Conservation (phyloP, 2,329 filamentous ascomycete genomes). For the Diaporthe sp. region DNA sequence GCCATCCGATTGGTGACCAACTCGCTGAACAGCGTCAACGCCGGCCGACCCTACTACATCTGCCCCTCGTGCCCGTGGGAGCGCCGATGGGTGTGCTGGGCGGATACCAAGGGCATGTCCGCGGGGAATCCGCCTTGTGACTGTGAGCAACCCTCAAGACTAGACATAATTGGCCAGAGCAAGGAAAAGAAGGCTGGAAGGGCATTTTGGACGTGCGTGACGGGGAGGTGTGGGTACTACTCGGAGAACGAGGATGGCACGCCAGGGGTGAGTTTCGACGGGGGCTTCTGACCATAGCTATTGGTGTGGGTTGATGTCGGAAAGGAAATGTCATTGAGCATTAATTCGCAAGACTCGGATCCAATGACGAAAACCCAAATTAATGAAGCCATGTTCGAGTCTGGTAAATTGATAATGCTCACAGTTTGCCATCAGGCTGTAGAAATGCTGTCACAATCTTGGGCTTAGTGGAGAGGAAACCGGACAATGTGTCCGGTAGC, state of each 20-base stretch:
- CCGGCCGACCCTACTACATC: constrained; percentile 24
- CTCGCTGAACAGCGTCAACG: neutral
- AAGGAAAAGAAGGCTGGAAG: neutral
- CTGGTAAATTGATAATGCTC: no score
- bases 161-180: neutral
- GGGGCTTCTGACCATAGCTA: neutral
- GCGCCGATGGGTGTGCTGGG: constrained; percentile 15
- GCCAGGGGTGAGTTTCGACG: neutral
- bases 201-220: constrained; percentile 25
- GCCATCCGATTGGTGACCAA: neutral
- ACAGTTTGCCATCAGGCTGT: no score
- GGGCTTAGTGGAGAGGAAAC: no score
- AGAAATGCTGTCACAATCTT: no score
- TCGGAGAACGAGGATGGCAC: constrained; percentile 12
- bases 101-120: neutral
- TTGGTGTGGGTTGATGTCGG: no score
- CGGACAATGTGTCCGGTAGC: no score
- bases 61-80: constrained; percentile 9
- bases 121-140: neutral
- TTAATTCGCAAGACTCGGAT: no score
- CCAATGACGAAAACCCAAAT: no score
- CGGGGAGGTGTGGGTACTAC: constrained; percentile 14
- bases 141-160: neutral
- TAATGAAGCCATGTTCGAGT: no score
- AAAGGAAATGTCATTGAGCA: no score